A percentile compares a stretch with the other conserved stretches of the same genome.
These are phyloP conservation scores for Pseudogymnoascus sp. DNA, from an alignment of 2,329 filamentous ascomycete species.

Conservation along the genomic window DNA sequence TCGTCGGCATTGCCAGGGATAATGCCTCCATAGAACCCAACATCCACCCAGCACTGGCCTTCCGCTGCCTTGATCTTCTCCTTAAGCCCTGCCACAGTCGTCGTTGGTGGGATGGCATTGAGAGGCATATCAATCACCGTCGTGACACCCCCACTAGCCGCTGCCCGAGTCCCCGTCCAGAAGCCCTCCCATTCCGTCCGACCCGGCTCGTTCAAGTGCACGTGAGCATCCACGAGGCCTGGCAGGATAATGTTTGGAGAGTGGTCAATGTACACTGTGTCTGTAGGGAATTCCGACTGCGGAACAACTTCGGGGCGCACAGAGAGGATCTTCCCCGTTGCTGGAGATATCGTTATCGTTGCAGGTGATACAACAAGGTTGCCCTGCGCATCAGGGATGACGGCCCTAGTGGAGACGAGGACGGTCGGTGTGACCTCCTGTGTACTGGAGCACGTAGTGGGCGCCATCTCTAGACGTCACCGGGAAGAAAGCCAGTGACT, in stretches of 20 bases:
- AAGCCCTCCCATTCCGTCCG: conserved; percentile 98
- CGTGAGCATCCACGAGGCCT: conserved; percentile 91
- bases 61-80: conserved; percentile 78
- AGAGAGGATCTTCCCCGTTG: conserved; percentile 75
- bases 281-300: conserved; percentile 61
- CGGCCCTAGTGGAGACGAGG: conserved; percentile 73
- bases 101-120: conserved; percentile 94
- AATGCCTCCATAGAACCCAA: conserved; percentile 95
- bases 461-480: not conserved
- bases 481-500: not conserved
- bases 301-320: conserved; percentile 70
- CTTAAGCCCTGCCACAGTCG: conserved; percentile 70
- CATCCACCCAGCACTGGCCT: conserved; percentile 94
- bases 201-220: conserved; percentile 94
- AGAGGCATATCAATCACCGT: conserved; percentile 97
- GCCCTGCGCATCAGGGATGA: conserved; percentile 63
- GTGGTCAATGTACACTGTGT: conserved; percentile 71
- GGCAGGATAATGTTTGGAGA: conserved; percentile 79
- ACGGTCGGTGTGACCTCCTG: conserved; percentile 42
- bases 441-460: not conserved
- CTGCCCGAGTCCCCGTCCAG: conserved; percentile 85
- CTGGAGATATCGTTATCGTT: conserved; percentile 69
- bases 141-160: conserved; percentile 91
- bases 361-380: conserved; percentile 63
- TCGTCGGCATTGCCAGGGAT: conserved; percentile 82